These are phyloP conservation scores for Lotmaria passim DNA, from an alignment of 208 protist species.

Conservation along the genomic window DNA sequence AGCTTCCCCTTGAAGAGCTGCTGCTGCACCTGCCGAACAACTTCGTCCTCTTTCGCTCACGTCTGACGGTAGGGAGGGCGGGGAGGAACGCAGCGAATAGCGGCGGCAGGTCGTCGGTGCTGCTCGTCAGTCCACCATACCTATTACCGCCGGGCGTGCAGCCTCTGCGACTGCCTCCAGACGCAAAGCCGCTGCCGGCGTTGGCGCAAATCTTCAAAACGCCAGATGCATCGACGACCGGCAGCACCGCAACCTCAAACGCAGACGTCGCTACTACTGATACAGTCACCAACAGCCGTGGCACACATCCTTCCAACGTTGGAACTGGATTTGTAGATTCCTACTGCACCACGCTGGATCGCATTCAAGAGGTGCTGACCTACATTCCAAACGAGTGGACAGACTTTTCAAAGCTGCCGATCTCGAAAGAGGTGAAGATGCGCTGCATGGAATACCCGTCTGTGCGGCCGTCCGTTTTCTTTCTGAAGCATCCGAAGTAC, in stretches of 20 bases:
- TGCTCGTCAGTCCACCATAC: slow-evolving; percentile 3
- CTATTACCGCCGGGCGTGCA: not conserved
- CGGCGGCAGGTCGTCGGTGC: not conserved
- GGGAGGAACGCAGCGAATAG: too few species aligned
- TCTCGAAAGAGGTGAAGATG: slow-evolving; percentile 62
- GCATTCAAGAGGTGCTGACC: slow-evolving; percentile 50
- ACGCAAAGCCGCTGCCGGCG: slow-evolving; percentile 18
- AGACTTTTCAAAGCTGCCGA: slow-evolving; percentile 36
- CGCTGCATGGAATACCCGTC: slow-evolving; percentile 62
- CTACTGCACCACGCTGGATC: slow-evolving; percentile 21
- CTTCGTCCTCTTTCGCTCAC: slow-evolving; percentile 43
- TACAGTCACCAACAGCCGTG: not conserved
- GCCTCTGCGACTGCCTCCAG: not conserved
- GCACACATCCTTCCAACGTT: not conserved
- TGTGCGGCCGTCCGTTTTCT: slow-evolving; percentile 43
- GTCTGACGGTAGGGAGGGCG: not conserved
- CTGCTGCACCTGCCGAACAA: slow-evolving; percentile 59
- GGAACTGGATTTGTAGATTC: slow-evolving; percentile 19
- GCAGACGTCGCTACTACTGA: too few species aligned
- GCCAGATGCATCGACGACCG: too few species aligned
- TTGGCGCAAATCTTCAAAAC: slow-evolving; percentile 23
- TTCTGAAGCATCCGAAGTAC: slow-evolving; percentile 62
- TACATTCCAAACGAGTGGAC: slow-evolving; percentile 76
- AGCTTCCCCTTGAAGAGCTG: slow-evolving; percentile 62
- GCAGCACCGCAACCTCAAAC: too few species aligned